Evolutionary conservation across 331 rosid species (phyloP), one percentile per base, ranked within the genome.

Genomic region (Saraca asoca): DNA sequence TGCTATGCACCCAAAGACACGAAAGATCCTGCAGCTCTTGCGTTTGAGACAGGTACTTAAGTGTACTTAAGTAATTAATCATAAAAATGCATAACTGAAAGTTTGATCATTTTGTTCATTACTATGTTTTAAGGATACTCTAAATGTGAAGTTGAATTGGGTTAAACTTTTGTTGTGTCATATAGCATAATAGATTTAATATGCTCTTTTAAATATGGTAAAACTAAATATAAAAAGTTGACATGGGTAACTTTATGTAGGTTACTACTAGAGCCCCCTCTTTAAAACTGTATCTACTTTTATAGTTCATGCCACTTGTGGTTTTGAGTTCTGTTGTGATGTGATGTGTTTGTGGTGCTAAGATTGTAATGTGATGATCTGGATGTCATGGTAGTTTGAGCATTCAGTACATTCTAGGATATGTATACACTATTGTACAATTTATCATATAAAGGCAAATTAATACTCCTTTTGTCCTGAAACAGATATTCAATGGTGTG

Each of bases 401-500:
- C 60, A 3, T 62, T 7, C 18, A 51, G 50, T 41, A 1, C 15
- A 24, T 16, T 41, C 19, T 0, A 31, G 7, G 16, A 50, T 48
- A n/a, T 52, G 2, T 7, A 6, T 11, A 39, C 5, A 14, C 7
- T 0, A 11, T 5, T 24, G 5, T 3, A 11, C 10, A 33, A 11
- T 39, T 38, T 42, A 3, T n/a, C 20, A 0, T 2, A 18, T 31
- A 8, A 5, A 19, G 6, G 2, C 9, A 15, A 10, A 33, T 56
- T 15, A 9, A 9, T 29, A 34, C 49, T 31, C 0, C 12, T 54
- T 65, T 2, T 17, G 7, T 7, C 24, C 45, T 46, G 17, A 7
- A 14, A 75, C 85, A 92, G 94, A 84, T 92, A 14, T 92, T 92
- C 82, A 89, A 92, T 56, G 96, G 98, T 24, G 96, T 92, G 8